Conservation (phyloP, 202 grass and related monocot species). For the Dendrocalamus latiflorus region DNA sequence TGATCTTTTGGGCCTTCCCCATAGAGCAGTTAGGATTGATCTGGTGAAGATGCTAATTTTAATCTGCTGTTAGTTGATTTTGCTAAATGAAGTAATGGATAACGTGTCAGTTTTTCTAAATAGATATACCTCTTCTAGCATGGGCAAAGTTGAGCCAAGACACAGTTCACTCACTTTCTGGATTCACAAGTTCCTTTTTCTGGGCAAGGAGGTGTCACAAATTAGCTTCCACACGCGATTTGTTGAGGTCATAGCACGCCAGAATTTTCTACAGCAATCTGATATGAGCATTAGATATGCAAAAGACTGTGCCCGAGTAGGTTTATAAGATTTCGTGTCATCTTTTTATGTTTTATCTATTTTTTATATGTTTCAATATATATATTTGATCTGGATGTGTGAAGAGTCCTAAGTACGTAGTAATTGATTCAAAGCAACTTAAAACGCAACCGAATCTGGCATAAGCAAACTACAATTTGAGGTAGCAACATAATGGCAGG, state of each 20-base stretch:
- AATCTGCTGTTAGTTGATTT: conserved; percentile 2
- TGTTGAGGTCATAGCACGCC: background rate
- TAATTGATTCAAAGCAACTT: background rate
- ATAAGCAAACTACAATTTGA: conserved; percentile 10
- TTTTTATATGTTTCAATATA: background rate
- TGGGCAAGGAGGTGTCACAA: background rate
- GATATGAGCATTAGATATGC: background rate
- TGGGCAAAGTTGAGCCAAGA: background rate
- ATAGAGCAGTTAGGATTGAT: conserved; percentile 17
- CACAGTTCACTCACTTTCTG: background rate
- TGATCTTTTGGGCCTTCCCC: background rate
- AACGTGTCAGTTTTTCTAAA: background rate
- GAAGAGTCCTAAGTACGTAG: background rate
- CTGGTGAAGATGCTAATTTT: background rate
- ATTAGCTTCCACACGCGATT: background rate
- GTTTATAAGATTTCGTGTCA: background rate
- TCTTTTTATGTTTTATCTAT: background rate
- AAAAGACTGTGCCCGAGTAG: background rate
- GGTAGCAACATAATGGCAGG: background rate
- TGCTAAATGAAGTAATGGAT: conserved; percentile 24
- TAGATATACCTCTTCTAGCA: background rate
- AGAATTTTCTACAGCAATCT: background rate
- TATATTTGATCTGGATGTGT: background rate
- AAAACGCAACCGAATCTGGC: background rate
- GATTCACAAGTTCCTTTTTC: background rate